phyloP scores from a whole-genome alignment of 768 basidiomycete species.

The Crucibulum laeve region DNA sequence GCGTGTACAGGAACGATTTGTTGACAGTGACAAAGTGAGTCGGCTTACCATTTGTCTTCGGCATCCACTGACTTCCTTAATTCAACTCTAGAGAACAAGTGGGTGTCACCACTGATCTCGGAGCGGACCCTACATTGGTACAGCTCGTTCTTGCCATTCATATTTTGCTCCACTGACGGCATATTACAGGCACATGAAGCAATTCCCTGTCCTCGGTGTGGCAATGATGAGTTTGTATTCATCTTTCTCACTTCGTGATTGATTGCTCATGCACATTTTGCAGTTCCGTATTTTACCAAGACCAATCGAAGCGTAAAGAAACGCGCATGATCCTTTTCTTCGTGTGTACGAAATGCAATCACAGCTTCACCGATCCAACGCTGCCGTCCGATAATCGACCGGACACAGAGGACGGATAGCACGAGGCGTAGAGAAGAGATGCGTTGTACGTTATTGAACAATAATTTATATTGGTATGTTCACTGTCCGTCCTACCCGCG shows the following conservation, averaged over 20 bases:
- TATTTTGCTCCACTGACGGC: background rate
- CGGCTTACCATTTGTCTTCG: slow-evolving; percentile 1
- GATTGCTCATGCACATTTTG: slow-evolving; percentile 5
- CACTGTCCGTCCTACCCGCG: background rate
- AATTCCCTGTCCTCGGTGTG: slow-evolving; percentile 79
- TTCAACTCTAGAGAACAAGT: slow-evolving; percentile 72
- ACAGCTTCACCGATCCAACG: slow-evolving; percentile 70
- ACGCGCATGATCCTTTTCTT: slow-evolving; percentile 94
- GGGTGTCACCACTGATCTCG: slow-evolving; percentile 86
- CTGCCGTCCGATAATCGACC: slow-evolving; percentile 42
- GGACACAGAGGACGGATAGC: slow-evolving; percentile 19
- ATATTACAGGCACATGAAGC: slow-evolving; percentile 69
- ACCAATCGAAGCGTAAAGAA: slow-evolving; percentile 95
- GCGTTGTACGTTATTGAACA: slow-evolving; percentile 1
- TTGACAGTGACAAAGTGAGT: slow-evolving; percentile 87
- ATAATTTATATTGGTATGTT: slow-evolving; percentile 1
- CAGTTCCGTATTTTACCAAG: slow-evolving; percentile 93
- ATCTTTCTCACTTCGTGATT: background rate
- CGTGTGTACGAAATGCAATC: slow-evolving; percentile 80
- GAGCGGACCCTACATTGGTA: slow-evolving; percentile 86
- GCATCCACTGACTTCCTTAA: slow-evolving; percentile 13
- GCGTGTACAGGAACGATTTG: slow-evolving; percentile 92
- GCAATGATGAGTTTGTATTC: slow-evolving; percentile 71
- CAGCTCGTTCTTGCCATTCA: slow-evolving; percentile 11
- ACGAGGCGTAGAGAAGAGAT: background rate